Evolutionary conservation across 768 basidiomycete species (phyloP), one percentile per base, ranked within the genome.

Genomic region (Naganishia kalamii): DNA sequence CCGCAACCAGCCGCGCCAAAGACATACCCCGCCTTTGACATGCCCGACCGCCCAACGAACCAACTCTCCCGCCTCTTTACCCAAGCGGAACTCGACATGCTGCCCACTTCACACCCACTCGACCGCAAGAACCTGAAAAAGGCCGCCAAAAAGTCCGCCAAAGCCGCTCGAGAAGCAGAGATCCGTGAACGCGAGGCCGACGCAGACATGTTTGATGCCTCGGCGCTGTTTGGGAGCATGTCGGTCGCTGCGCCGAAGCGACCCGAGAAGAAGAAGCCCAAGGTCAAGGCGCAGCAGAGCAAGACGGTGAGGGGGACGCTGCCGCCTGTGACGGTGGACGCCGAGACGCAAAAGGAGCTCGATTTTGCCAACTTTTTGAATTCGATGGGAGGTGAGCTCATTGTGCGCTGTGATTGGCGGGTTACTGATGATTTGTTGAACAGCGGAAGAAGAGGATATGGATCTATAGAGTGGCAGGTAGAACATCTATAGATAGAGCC

Each of bases 171-270:
- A 63, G 66, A 64, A 23, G 74, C 74, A 21, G 74, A 77, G 52
- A 73, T 74, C 59, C 27, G 65, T 21, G 64, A 60, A 37, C 66
- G 65, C 29, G 70, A 68, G n/a, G 70, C 67, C 17, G 73, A 69
- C 8, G 73, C 70, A 35, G 49, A 72, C 19, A 70, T 72, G 73
- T 65, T 69, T 43, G 73, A 71, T 5, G 64, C 64, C 1, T 13
- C 23, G 13, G 44, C 57, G 7, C 17, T 65, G 57, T 69, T 72
- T 59, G 70, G 70, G 63, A 71, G 63, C 37, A 71, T 74, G 71
- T 70, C 65, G n/a, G 67, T 83, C 68, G 80, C 76, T 5, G 80
- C 83, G 65, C 82, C 82, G 46, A 80, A 79, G 21, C 73, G 75
- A 15, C 71, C 72, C 5, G 73, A 73, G 43, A 30, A 67, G 32